A percentile compares a stretch with the other conserved stretches of the same genome.
Conservation (phyloP, 2,329 filamentous ascomycete species). For the Claviceps cyperi region DNA sequence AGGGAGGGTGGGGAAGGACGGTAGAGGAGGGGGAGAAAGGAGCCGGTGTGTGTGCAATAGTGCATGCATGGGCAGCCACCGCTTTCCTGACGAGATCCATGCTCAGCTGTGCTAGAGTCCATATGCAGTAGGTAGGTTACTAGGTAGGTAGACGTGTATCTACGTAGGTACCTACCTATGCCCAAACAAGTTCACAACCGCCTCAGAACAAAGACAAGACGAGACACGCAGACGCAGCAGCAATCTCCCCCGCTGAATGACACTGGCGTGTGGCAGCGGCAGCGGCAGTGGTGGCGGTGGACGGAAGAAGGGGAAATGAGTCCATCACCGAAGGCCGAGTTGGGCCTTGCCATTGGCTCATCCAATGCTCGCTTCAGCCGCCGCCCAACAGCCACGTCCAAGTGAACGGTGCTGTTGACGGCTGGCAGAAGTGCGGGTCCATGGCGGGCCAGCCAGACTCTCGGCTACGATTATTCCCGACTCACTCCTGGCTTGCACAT, state of each 20-base stretch:
- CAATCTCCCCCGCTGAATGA: neutral
- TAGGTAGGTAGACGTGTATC: too few species aligned
- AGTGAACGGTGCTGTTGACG: neutral
- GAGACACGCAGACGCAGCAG: neutral
- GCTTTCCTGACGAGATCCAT: too few species aligned
- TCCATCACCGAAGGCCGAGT: neutral
- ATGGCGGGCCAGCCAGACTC: neutral
- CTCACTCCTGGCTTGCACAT: neutral
- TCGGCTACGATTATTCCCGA: neutral
- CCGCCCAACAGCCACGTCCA: slow-evolving; percentile 1
- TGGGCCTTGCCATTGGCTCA: neutral
- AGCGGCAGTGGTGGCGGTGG: neutral
- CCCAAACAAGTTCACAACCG: too few species aligned
- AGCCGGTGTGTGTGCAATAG: neutral
- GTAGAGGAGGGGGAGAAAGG: neutral
- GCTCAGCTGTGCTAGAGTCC: too few species aligned
- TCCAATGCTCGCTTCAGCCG: slow-evolving; percentile 1
- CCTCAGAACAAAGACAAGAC: neutral
- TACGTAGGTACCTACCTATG: too few species aligned
- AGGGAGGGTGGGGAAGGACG: neutral
- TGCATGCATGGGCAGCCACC: too few species aligned
- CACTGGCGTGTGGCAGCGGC: neutral
- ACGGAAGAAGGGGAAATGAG: neutral
- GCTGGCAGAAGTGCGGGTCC: neutral
- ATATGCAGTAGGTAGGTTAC: too few species aligned